Evolutionary conservation across 164 flowering plant species (phyloP).

Genomic region (Piper longum): DNA sequence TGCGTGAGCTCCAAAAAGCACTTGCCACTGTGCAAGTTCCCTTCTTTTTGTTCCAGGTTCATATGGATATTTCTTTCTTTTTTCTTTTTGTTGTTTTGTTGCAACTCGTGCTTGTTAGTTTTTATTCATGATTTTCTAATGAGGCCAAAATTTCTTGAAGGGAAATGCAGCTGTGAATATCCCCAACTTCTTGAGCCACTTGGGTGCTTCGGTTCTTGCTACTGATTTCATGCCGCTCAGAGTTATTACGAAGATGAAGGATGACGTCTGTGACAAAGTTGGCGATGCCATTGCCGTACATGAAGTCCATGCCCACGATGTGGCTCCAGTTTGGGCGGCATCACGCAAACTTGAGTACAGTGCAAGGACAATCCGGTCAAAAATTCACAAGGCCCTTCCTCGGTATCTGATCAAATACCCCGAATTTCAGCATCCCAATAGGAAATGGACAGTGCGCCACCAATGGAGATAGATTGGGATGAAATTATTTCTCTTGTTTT

Average conservation of each 20-base stretch:
- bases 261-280: conserved; percentile 47
- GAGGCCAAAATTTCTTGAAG: conserved; percentile 14
- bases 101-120: not conserved
- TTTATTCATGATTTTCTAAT: not conserved
- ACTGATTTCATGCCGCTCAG: conserved; percentile 80
- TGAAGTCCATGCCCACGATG: conserved; percentile 92
- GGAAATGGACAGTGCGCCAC: conserved; percentile 31
- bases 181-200: conserved; percentile 51
- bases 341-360: conserved; percentile 76
- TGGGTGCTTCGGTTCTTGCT: conserved; percentile 74
- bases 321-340: conserved; percentile 82
- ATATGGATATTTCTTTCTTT: too few relatives aligned
- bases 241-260: conserved; percentile 56
- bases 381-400: conserved; percentile 71
- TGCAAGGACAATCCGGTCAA: conserved; percentile 68
- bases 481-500: conserved; percentile 41
- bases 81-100: conserved; percentile 21
- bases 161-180: conserved; percentile 78
- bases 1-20: too few relatives aligned
- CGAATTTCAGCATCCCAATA: conserved; percentile 20
- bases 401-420: conserved; percentile 71
- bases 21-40: too few relatives aligned
- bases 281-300: conserved; percentile 51
- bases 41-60: too few relatives aligned
- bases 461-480: conserved; percentile 49